Evolutionary conservation across 345 rosid species (phyloP), one percentile per base, ranked within the genome.

Genomic region (Ricinus communis): DNA sequence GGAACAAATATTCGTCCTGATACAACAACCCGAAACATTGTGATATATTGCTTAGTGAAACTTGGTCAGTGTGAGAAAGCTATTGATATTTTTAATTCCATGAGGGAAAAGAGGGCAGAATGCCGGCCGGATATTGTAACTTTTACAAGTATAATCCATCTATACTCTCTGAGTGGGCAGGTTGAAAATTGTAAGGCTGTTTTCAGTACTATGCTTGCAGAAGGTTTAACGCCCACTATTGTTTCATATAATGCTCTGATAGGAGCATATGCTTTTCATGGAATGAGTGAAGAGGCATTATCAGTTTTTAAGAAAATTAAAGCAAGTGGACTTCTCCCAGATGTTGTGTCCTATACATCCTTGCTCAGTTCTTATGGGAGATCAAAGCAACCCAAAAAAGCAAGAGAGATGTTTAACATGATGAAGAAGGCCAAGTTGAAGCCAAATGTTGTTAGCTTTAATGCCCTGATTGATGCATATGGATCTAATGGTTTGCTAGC

Each of bases 331-430:
- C 78, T 91, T 74, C 49, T 61, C 71, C 94, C 93, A n/a, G 98
- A 91, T 77, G 88, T 91, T 72, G 93, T 90, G 52, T 84, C 96
- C 27, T 91, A 86, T 71, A 91, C 97, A 25, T 84, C 91, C 73
- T 85, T 93, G 71, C 93, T 93, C 38, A 90, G 86, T 83, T 90
- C 97, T 50, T 91, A 91, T 75, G 98, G 98, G 76, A 86, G 97
- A 82, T 90, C 98, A 65, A 77, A 76, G 25, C 89, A 87, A 72
- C 96, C 98, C 55, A 73, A 55, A 65, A 88, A 88, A 74, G 96
- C 98, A 47, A 87, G 86, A 70, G 85, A 85, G 79, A 85, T 93
- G 28, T 93, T 93, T 71, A 71, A 81, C 56, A 76, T 81, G 89
- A 91, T 91, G 91, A 93, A 82, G 83, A 82, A 77, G 69, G 76